A percentile compares a stretch with the other conserved stretches of the same genome.
These are phyloP conservation scores for Brasilioporus rufonigricans DNA, from an alignment of 768 basidiomycete species.

Conservation along the genomic window DNA sequence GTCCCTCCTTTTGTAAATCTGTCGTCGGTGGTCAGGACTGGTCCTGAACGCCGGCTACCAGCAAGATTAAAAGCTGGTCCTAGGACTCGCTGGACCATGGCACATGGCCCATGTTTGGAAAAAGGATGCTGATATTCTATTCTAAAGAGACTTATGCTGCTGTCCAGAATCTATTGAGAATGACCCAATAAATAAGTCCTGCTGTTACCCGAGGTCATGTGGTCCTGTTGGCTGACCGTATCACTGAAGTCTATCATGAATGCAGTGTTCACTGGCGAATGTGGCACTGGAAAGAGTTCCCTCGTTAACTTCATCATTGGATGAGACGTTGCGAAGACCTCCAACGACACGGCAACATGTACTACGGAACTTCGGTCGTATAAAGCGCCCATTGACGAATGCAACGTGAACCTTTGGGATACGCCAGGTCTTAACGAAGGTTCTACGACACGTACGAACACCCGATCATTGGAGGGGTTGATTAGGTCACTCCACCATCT, in stretches of 20 bases:
- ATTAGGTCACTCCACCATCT: constrained; percentile 10
- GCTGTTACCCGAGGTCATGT: too few relatives aligned
- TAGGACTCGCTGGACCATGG: too few relatives aligned
- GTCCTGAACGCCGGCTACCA: too few relatives aligned
- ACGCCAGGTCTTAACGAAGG: constrained; percentile 18
- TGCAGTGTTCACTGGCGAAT: constrained; percentile 24
- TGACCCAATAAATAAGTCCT: too few relatives aligned
- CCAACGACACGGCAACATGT: constrained; percentile 20
- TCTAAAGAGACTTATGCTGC: too few relatives aligned
- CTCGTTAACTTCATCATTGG: constrained; percentile 22
- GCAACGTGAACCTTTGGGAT: constrained; percentile 13
- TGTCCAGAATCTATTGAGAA: too few relatives aligned
- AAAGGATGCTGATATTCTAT: too few relatives aligned
- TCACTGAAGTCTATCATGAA: constrained; percentile 22
- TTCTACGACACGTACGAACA: constrained; percentile 1
- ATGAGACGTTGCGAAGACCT: constrained; percentile 11
- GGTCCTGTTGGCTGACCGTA: too few relatives aligned
- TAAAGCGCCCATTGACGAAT: constrained; percentile 12
- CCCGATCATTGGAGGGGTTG: constrained; percentile 2
- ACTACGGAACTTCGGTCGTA: constrained; percentile 12
- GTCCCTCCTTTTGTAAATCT: too few relatives aligned
- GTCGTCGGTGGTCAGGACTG: too few relatives aligned
- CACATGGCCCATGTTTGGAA: too few relatives aligned
- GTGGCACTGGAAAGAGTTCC: constrained; percentile 26
- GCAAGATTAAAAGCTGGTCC: too few relatives aligned